Conservation (phyloP, 2,329 filamentous ascomycete genomes). For the Lachnellula arida region DNA sequence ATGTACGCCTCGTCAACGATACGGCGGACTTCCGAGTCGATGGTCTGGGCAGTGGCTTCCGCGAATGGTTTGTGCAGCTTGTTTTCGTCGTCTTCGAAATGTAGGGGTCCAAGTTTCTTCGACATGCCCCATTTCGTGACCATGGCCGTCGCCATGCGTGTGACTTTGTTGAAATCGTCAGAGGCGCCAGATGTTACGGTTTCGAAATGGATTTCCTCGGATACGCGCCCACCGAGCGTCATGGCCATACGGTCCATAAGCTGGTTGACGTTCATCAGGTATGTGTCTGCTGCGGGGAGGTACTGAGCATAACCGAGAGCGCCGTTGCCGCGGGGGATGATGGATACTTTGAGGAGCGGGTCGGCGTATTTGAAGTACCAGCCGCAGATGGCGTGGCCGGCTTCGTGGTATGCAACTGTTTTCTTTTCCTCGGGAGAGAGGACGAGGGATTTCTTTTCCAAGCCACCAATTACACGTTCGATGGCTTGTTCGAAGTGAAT, state of each 20-base stretch:
- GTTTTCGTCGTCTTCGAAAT: constrained; percentile 80
- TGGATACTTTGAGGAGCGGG: constrained; percentile 94
- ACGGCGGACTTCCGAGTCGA: constrained; percentile 84
- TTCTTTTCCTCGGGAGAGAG: constrained; percentile 91
- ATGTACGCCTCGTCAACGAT: constrained; percentile 92
- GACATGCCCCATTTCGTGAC: constrained; percentile 99
- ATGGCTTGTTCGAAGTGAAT: constrained; percentile 95
- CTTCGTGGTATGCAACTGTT: constrained; percentile 96
- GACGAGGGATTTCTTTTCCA: constrained; percentile 96
- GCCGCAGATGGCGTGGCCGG: constrained; percentile 95
- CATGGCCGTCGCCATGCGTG: constrained; percentile 92
- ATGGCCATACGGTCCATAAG: constrained; percentile 99
- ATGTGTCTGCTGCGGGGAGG: constrained; percentile 84
- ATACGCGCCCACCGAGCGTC: constrained; percentile 93
- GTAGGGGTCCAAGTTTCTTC: constrained; percentile 84
- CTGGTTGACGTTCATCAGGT: constrained; percentile 92
- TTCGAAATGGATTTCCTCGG: constrained; percentile 93
- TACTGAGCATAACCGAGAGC: constrained; percentile 96
- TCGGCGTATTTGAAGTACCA: constrained; percentile 98
- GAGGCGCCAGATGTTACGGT: constrained; percentile 92
- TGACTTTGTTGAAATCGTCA: constrained; percentile 98
- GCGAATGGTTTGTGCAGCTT: constrained; percentile 92
- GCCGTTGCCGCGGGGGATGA: constrained; percentile 92
- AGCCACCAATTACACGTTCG: constrained; percentile 90
- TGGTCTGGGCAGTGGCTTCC: constrained; percentile 86